phyloP scores from a whole-genome alignment of 768 basidiomycete genomes.

The Nidularia pulvinata region DNA sequence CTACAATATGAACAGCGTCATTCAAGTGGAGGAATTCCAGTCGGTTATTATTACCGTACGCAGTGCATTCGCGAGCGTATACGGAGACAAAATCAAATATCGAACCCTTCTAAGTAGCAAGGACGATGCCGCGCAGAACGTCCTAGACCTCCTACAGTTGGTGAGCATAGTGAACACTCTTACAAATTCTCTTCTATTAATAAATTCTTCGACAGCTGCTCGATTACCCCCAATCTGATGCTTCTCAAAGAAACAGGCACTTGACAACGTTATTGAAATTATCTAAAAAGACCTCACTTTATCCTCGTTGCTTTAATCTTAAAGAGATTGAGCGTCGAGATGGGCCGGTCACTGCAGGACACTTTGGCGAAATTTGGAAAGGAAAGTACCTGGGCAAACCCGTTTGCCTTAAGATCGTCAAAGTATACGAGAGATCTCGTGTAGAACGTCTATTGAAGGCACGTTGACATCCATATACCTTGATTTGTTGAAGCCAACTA shows the following conservation, averaged over 20 bases:
- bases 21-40: no score
- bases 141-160: conserved; percentile 5
- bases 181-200: no score
- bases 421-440: conserved; percentile 15
- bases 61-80: no score
- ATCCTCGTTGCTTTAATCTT: conserved; percentile 1
- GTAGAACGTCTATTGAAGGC: conserved; percentile 17
- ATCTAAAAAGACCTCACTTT: neutral
- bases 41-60: no score
- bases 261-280: neutral
- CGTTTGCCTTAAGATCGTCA: conserved; percentile 23
- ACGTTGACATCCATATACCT: neutral
- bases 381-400: conserved; percentile 9
- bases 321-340: conserved; percentile 8
- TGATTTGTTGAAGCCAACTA: neutral
- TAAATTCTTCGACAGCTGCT: no score
- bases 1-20: no score
- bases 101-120: conserved; percentile 1
- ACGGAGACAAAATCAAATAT: conserved; percentile 4
- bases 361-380: conserved; percentile 25
- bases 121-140: conserved; percentile 6
- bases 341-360: conserved; percentile 12
- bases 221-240: neutral
- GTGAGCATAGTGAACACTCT: conserved; percentile 1
- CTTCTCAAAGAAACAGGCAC: neutral